Base-by-base conservation (phyloP, 306 rosid species). In the Castanea mollissima region DNA sequence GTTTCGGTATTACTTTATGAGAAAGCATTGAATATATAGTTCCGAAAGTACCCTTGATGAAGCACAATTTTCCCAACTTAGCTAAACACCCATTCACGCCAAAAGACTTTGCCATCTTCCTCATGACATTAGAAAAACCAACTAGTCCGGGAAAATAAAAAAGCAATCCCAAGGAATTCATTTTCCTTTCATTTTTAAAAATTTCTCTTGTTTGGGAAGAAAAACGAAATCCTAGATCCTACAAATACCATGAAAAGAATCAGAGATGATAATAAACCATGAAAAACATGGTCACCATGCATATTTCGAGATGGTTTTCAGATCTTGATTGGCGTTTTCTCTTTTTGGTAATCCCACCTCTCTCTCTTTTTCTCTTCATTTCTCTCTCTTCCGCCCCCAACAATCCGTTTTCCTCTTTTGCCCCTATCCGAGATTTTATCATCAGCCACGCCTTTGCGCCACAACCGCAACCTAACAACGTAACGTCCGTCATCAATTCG, bases 311-410 rank as follows among this genome's bases (percentile, higher is more conserved):
- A 80, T 11, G 84, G 84, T 21, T 86, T 73, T 82, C 76, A 6
- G 81, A 80, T 79, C 52, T 78, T n/a, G 82, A 89, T 84, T 83
- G 88, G 83, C 97, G 99, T 1, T 57, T 83, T 9, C 65, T 90
- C 19, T 31, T 87, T 41, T 19, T 92, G 1, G 44, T 92, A 13
- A 77, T 86, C n/a, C 85, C 88, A 80, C 79, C 89, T 5, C 63
- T 95, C 57, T 84, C 80, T 64, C 78, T 92, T 21, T 2, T 94
- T 31, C 4, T 84, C 67, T 86, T 90, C 73, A 35, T 89, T 59
- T 83, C 89, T 67, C 20, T 84, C 74, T 78, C 86, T 16, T 41
- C 88, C n/a, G 3, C 77, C 8, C 69, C 88, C 51, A 29, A 81
- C 27, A 78, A 49, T 58, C 64, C 84, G 1, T 58, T 90, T 44